Base-by-base conservation (phyloP, 2,329 filamentous ascomycete species). In the Periglandula ipomoeae region DNA sequence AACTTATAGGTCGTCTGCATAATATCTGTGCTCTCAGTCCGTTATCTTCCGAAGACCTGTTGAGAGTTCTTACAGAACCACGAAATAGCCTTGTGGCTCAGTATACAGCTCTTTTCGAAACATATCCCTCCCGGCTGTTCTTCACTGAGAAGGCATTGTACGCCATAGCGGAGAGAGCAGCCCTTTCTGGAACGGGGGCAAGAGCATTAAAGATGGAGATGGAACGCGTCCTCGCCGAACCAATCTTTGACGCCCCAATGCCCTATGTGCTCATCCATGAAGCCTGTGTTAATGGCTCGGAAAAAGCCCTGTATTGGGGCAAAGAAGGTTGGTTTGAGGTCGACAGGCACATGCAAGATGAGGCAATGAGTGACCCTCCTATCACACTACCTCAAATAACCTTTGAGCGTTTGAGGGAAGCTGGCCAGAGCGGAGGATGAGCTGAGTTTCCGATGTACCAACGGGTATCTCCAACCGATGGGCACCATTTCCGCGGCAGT, bases 1-100 rank as follows among this genome's bases (percentile, higher is more conserved):
- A 96, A 67, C 75, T 96, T n/a, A 85, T 97, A 47, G 93, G 93
- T n/a, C 86, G 93, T 17, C 82, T 98, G 43, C 91, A 95, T 46
- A 88, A 95, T 50, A 85, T 89, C 44, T 89, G 89, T 52, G 87
- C 93, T 0, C 78, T 98, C 0, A 84, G 87, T 13, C 83, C 89
- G 0, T 75, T 98, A 1, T 79, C 78, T 2, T 70, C 75, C 13
- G 62, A 73, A 22, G 79, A 84, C 51, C 80, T 98, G 11, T 81
- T 91, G 46, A 83, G 90, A 46, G 93, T 98, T 53, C 75, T 98
- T 35, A 96, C 89, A 0, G 91, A 97, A 63, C 93, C 93, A 1
- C 82, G 87, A 50, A 95, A 96, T 68, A 88, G 84, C 47, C 76
- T 98, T 1, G 75, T 95, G 3, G 81, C 84, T 42, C 93, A 98